Evolutionary conservation across 805 yeast species (phyloP), one percentile per base, ranked within the genome.

Genomic region (Blastobotrys parvus): DNA sequence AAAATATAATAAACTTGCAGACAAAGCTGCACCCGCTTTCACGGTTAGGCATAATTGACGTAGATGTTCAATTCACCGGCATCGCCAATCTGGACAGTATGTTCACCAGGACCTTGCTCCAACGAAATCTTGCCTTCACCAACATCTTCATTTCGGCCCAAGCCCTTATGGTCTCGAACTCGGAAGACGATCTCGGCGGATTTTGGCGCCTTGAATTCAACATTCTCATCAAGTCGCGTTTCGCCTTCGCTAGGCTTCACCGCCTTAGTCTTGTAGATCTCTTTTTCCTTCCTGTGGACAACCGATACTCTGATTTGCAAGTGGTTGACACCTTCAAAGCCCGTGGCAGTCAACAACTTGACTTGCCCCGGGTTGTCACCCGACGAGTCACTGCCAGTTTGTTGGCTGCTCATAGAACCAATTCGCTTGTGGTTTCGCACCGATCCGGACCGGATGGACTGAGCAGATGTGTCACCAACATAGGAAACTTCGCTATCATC

Each of bases 111-210:
- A 11, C 39, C 21, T 11, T 44, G 32, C 13, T 31, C 38, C n/a
- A 43, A 33, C 10, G 38, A 35, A 21, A 86, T 53, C 31, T 74
- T 67, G 6, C 77, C 78, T 38, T 69, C 69, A 10, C 82, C 94
- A 33, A 87, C 43, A 44, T 76, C 83, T 21, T 68, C 65, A 51
- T 76, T 80, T 56, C 81, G 79, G 31, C 94, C 88, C 52, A 89
- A 72, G 2, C 77, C 72, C 58, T 84, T 92, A 55, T 76, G 82
- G 27, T 79, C 77, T 34, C 76, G 68, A 21, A 85, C 75, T 33
- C 70, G 69, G 55, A 90, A 75, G 2, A 75, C 65, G 34, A 89
- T 55, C 43, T 67, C 71, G 3, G 80, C 79, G 8, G 74, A 80
- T 3, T 78, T 62, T 3, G 80, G 68, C 3, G 90, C 80, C 55